These are phyloP conservation scores for Magnusiomyces suaveolens DNA, from an alignment of 1,139 yeast species.

Conservation along the genomic window DNA sequence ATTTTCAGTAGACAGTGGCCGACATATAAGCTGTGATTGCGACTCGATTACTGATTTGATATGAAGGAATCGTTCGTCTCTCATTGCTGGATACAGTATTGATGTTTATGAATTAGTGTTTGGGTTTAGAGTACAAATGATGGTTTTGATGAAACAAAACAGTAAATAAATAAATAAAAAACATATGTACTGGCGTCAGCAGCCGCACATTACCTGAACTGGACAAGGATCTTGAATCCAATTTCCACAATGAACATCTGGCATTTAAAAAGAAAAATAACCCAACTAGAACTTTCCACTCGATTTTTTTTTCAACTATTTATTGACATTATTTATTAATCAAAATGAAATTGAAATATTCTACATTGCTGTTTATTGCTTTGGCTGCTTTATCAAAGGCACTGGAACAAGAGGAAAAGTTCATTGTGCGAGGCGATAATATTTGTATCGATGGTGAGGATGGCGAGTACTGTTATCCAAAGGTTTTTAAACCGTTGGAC, in stretches of 20 bases:
- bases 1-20: background rate
- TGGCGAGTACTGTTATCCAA: slow-evolving; percentile 30
- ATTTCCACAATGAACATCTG: background rate
- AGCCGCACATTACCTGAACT: too few relatives aligned
- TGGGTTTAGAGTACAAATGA: background rate
- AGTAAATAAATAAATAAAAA: too few relatives aligned
- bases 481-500: slow-evolving; percentile 46
- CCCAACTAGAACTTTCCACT: too few relatives aligned
- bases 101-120: background rate
- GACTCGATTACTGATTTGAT: background rate
- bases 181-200: too few relatives aligned
- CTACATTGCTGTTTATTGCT: background rate
- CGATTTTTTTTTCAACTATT: background rate
- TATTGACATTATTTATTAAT: background rate
- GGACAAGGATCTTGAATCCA: background rate
- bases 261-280: background rate
- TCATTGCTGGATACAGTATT: background rate
- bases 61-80: background rate
- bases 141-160: too few relatives aligned
- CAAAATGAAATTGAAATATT: background rate
- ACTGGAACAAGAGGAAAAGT: background rate
- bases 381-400: background rate
- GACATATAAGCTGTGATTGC: background rate
- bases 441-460: background rate
- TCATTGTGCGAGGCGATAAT: background rate